These are phyloP conservation scores for Volvox reticuliferus DNA, from an alignment of 139 green algal genomes.

Conservation along the genomic window DNA sequence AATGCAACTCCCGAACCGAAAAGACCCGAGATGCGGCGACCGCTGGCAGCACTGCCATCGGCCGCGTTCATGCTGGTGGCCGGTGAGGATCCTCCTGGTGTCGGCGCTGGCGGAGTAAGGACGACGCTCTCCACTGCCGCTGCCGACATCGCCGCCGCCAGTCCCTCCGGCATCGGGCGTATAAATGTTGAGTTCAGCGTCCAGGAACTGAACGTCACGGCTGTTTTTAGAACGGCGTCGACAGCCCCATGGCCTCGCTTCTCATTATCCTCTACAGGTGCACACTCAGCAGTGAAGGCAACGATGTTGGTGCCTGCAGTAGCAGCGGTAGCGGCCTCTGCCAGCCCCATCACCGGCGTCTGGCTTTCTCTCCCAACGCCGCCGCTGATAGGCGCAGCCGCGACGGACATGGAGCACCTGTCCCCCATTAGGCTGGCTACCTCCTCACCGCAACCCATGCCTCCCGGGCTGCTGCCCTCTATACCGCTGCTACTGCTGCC, in stretches of 20 bases:
- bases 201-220: slow-evolving; percentile 3
- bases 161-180: not conserved
- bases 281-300: not conserved
- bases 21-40: not conserved
- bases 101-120: not conserved
- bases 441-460: not conserved
- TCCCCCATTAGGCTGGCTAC: not conserved
- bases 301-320: not conserved
- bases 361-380: not conserved
- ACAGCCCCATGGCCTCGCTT: not conserved
- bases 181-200: not conserved
- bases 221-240: not conserved
- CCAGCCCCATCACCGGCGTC: not conserved
- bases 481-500: not conserved
- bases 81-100: not conserved
- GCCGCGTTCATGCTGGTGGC: not conserved
- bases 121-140: not conserved
- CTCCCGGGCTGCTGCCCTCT: not conserved
- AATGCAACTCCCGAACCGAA: not conserved
- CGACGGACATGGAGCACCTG: no score
- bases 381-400: not conserved
- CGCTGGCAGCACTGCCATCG: not conserved
- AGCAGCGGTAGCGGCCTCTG: not conserved
- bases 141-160: not conserved
- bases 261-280: not conserved